These are phyloP conservation scores for Sporothrix curviconia DNA, from an alignment of 2,329 filamentous ascomycete species.

Conservation along the genomic window DNA sequence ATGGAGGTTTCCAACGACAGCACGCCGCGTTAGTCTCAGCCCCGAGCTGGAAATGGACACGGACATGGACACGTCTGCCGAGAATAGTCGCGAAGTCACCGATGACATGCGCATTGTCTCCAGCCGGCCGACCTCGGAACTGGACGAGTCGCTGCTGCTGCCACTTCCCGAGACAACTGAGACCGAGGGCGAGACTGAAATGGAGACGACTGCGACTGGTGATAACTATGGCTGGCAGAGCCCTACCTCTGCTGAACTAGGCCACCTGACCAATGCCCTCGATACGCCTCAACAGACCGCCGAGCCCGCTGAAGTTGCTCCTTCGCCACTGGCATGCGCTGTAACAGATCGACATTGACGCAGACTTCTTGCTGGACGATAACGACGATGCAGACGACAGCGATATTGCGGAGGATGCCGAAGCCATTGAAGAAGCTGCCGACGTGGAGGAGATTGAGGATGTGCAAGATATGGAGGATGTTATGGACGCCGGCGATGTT, in stretches of 20 bases:
- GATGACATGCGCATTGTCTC: constrained; percentile 11
- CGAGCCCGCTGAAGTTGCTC: background rate
- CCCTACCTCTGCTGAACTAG: constrained; percentile 8
- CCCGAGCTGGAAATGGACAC: constrained; percentile 5
- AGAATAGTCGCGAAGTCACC: constrained; percentile 8
- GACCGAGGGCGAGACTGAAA: background rate
- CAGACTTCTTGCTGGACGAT: background rate
- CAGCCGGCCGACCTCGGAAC: background rate
- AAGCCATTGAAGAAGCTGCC: background rate
- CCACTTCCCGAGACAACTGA: constrained; percentile 11
- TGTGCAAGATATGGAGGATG: background rate
- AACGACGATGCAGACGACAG: background rate
- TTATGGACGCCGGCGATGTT: background rate
- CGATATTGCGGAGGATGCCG: background rate
- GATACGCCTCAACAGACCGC: background rate
- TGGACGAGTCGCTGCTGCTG: constrained; percentile 12
- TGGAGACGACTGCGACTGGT: background rate
- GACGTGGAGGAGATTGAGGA: background rate
- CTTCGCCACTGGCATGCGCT: background rate
- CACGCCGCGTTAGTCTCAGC: constrained; percentile 3
- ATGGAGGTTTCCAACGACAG: background rate
- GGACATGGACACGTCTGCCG: constrained; percentile 3
- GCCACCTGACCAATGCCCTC: background rate
- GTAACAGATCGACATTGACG: background rate
- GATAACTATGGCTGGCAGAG: constrained; percentile 10